phyloP scores from a whole-genome alignment of 129 eudicot genomes.

The Saposhnikovia divaricata region DNA sequence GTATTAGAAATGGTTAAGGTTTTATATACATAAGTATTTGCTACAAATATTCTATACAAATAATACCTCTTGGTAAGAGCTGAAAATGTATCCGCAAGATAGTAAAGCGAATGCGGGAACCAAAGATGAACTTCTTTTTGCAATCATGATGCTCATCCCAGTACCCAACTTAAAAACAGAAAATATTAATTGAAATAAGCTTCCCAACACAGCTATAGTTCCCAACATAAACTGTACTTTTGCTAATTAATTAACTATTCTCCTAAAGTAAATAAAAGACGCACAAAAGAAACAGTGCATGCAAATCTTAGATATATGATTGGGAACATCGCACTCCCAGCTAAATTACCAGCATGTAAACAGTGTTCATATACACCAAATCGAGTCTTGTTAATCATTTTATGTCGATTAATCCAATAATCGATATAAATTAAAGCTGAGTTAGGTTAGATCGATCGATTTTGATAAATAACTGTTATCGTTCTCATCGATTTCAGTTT shows the following conservation, averaged over 20 bases:
- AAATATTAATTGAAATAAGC: constrained; percentile 7
- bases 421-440: no score
- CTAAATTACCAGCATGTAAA: no score
- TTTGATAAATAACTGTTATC: no score
- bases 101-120: constrained; percentile 77
- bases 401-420: no score
- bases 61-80: constrained; percentile 92
- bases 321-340: neutral
- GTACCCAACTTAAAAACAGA: constrained; percentile 78
- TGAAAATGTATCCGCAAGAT: constrained; percentile 83
- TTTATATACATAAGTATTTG: neutral
- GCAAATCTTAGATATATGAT: neutral
- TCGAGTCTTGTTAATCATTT: no score
- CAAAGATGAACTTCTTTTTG: constrained; percentile 81
- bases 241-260: neutral
- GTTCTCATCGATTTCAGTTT: no score
- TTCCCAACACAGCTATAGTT: neutral
- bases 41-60: neutral
- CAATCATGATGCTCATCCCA: constrained; percentile 80
- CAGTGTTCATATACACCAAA: no score
- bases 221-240: neutral
- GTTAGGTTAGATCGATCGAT: no score
- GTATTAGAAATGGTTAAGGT: neutral
- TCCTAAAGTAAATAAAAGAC: neutral
- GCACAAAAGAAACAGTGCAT: neutral